Base-by-base conservation (phyloP, 192 early-diverging fungal species). In the Nowakowskiella sp. region DNA sequence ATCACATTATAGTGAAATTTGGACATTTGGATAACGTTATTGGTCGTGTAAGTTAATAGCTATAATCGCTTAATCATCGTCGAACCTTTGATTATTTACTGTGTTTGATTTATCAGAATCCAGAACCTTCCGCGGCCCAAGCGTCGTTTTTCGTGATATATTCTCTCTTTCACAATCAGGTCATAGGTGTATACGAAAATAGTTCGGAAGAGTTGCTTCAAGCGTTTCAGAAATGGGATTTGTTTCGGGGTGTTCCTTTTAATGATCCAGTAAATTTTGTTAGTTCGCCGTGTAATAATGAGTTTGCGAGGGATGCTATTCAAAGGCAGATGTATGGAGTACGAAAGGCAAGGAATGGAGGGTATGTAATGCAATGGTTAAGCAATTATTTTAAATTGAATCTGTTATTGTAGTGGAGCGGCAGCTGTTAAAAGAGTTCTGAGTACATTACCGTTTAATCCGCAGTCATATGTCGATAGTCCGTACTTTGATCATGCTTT, bases 71-170 rank as follows among this genome's bases (percentile, higher is more conserved):
- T n/a, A n/a, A n/a, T n/a, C n/a, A n/a, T n/a, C n/a, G n/a, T n/a
- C n/a, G n/a, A n/a, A n/a, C n/a, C n/a, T n/a, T n/a, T n/a, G n/a
- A n/a, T n/a, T n/a, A n/a, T 55, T 31, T 57, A 43, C 47, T 7
- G 42, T 21, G 30, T 24, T 36, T 28, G 21, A 21, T 42, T n/a
- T 32, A 9, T 9, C 21, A 67, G 53, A 50, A 29, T 31, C 9
- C 44, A 0, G 52, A 67, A 27, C 56, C 51, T 7, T 22, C 44
- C 13, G 22, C 42, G 44, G 21, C 29, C 33, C 72, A 77, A 28
- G 53, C 76, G 31, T 58, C 69, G n/a, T 84, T 88, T 47, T 85
- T 85, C 68, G 75, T 84, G 6, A 60, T 87, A 21, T 86, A 84
- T 64, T 68, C 80, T 33, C 66, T 85, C 7, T 36, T 28, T 1